Percentiles rank a stretch among this genome's conserved stretches.
These are phyloP conservation scores for Omphalotus olearius DNA, from an alignment of 1,284 basidiomycete genomes.

Conservation along the genomic window DNA sequence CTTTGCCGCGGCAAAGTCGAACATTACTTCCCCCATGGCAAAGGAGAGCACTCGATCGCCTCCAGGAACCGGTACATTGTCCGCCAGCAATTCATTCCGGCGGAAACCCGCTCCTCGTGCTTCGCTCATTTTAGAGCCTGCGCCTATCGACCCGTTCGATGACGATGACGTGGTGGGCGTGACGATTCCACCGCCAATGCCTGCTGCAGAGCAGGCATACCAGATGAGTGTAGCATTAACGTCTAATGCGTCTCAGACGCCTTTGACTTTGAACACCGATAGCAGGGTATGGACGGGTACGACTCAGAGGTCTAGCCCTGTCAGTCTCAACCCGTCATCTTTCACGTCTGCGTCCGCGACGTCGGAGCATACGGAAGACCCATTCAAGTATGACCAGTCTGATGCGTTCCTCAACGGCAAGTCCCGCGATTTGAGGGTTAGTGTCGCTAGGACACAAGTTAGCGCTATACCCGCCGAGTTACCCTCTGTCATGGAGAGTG, in stretches of 20 bases:
- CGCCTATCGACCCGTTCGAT: conserved; percentile 22
- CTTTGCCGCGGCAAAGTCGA: no score
- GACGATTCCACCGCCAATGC: conserved; percentile 5
- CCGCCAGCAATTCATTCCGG: conserved; percentile 6
- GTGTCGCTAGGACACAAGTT: neutral
- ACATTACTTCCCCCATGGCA: neutral
- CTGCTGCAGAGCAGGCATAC: neutral
- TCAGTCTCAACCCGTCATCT: neutral
- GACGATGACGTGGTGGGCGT: conserved; percentile 15
- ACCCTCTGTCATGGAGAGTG: neutral
- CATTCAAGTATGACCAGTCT: conserved; percentile 11
- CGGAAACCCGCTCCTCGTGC: conserved; percentile 12
- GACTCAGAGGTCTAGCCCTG: no score
- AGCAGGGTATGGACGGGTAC: neutral
- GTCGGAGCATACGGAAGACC: conserved; percentile 10
- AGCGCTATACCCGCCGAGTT: conserved; percentile 1
- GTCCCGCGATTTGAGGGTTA: neutral
- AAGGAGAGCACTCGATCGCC: neutral
- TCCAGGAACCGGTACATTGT: neutral
- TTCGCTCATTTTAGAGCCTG: conserved; percentile 8
- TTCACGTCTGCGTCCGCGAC: conserved; percentile 2
- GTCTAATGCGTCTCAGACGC: neutral
- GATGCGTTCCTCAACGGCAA: neutral
- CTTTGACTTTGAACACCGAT: neutral
- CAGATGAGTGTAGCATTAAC: conserved; percentile 11